These are phyloP conservation scores for Prunus mume DNA, from an alignment of 306 rosid species.

Conservation along the genomic window DNA sequence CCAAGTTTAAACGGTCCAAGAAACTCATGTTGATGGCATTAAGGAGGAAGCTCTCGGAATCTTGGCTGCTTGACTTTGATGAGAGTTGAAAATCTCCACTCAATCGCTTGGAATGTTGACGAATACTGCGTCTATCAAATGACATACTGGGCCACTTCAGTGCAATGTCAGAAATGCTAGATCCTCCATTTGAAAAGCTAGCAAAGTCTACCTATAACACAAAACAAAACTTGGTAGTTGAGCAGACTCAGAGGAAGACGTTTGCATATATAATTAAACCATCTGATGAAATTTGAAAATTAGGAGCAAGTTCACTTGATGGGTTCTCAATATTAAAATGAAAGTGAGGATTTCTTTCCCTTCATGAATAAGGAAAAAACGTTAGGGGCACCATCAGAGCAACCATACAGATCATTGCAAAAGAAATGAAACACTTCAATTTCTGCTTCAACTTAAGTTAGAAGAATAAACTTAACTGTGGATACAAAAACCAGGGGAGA, in stretches of 20 bases:
- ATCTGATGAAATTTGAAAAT: background rate
- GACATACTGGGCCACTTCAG: constrained; percentile 49
- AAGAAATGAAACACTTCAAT: background rate
- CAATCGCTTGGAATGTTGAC: constrained; percentile 42
- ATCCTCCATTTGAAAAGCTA: constrained; percentile 49
- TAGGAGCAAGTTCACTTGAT: background rate
- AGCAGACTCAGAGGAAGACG: constrained; percentile 4
- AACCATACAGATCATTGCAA: background rate
- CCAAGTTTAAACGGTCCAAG: constrained; percentile 82
- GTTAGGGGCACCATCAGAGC: background rate
- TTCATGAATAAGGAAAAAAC: background rate
- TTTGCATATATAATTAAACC: background rate
- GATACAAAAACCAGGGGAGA: background rate
- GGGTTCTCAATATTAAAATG: background rate
- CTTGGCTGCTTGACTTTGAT: constrained; percentile 51
- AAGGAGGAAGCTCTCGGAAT: constrained; percentile 74
- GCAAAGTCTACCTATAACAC: constrained; percentile 56
- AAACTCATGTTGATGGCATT: constrained; percentile 86
- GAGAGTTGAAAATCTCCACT: constrained; percentile 43
- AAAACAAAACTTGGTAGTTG: constrained; percentile 15
- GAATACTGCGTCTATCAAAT: constrained; percentile 36
- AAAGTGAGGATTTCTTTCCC: background rate
- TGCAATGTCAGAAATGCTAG: constrained; percentile 41
- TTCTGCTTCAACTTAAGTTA: background rate
- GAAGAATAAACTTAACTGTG: background rate